These are phyloP conservation scores for Cyberlindnera mycetangii DNA, from an alignment of 805 yeast genomes.

Conservation along the genomic window DNA sequence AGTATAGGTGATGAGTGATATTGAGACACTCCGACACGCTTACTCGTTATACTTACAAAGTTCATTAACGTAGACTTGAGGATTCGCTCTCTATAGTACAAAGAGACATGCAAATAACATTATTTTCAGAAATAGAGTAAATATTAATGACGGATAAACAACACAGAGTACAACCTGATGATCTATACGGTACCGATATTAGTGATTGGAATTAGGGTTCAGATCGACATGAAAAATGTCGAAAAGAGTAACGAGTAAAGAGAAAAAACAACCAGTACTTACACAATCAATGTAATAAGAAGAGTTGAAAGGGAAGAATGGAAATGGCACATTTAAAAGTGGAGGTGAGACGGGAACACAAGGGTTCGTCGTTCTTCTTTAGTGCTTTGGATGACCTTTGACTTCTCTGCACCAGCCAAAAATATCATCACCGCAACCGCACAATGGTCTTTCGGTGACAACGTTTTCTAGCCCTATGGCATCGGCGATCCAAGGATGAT, in stretches of 20 bases:
- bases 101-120: too few relatives aligned
- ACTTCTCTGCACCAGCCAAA: constrained; percentile 86
- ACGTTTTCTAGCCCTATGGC: constrained; percentile 74
- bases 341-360: too few relatives aligned
- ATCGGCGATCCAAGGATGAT: constrained; percentile 79
- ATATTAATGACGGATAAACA: not conserved
- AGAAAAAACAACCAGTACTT: too few relatives aligned
- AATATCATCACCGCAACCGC: constrained; percentile 83
- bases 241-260: too few relatives aligned
- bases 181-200: not conserved
- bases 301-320: too few relatives aligned
- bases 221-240: too few relatives aligned
- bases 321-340: too few relatives aligned
- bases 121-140: not conserved
- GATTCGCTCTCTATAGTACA: too few relatives aligned
- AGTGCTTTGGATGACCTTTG: constrained; percentile 38
- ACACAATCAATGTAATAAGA: too few relatives aligned
- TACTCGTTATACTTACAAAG: too few relatives aligned
- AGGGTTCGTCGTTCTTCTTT: constrained; percentile 4
- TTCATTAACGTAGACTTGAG: too few relatives aligned
- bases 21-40: too few relatives aligned
- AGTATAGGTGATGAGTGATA: not conserved
- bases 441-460: constrained; percentile 65
- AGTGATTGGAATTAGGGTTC: not conserved
- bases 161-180: not conserved